A percentile compares a stretch with the other conserved stretches of the same genome.
These are phyloP conservation scores for Hypoxylon sp. DNA, from an alignment of 2,329 filamentous ascomycete species.

Conservation along the genomic window DNA sequence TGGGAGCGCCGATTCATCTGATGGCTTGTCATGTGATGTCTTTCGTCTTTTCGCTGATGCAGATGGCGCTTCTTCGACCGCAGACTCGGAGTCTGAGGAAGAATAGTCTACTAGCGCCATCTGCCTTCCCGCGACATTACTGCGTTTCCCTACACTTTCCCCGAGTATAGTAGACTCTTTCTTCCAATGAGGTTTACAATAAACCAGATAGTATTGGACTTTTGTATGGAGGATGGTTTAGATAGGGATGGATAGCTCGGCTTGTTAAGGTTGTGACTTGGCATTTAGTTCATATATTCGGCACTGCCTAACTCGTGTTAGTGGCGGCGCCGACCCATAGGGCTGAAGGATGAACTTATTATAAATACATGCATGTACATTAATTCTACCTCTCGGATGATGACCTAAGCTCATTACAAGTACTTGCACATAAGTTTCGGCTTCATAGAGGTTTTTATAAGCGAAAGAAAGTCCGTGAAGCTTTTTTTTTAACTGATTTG, in stretches of 20 bases:
- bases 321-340: slow-evolving; percentile 22
- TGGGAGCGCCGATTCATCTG: slow-evolving; percentile 64
- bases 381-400: no score
- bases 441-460: no score
- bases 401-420: no score
- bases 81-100: slow-evolving; percentile 50
- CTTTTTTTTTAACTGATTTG: no score
- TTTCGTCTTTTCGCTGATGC: slow-evolving; percentile 50
- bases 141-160: neutral
- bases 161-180: neutral
- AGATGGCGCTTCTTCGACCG: slow-evolving; percentile 24
- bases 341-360: slow-evolving; percentile 26
- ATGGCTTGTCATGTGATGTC: slow-evolving; percentile 36
- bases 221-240: neutral
- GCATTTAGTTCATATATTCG: slow-evolving; percentile 21
- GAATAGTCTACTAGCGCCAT: slow-evolving; percentile 62
- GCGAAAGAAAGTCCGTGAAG: no score
- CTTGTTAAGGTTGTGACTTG: neutral
- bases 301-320: slow-evolving; percentile 23
- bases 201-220: neutral
- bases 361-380: neutral
- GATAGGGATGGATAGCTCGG: neutral
- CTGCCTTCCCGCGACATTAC: slow-evolving; percentile 6
- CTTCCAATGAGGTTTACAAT: neutral
- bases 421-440: no score